These are phyloP conservation scores for Suillus americanus DNA, from an alignment of 768 basidiomycete species.

Conservation along the genomic window DNA sequence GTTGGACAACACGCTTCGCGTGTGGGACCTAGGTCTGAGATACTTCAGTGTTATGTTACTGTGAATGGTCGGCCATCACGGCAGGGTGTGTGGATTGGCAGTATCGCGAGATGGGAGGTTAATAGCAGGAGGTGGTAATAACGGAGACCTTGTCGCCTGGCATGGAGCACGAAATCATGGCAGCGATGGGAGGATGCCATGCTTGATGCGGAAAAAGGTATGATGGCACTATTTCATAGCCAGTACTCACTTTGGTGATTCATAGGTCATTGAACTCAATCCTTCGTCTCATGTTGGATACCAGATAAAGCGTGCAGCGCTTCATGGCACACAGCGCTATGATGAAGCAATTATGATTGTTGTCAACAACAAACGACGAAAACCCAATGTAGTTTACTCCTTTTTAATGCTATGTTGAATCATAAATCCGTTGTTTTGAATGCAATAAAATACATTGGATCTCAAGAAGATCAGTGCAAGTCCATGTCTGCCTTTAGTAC, in stretches of 20 bases:
- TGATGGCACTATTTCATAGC: background rate
- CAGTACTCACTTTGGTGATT: background rate
- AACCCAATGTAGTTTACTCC: background rate
- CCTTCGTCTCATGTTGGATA: background rate
- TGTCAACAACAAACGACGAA: background rate
- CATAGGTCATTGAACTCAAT: background rate
- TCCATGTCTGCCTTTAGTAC: background rate
- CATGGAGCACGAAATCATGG: background rate
- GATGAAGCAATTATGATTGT: background rate
- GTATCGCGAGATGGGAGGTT: background rate
- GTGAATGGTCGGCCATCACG: background rate
- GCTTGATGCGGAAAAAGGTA: background rate
- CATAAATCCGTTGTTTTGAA: background rate
- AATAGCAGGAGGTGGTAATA: background rate
- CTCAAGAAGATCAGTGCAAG: background rate
- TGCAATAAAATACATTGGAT: background rate
- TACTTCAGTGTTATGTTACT: background rate
- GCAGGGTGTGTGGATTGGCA: background rate
- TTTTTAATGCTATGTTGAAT: background rate
- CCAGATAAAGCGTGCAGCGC: background rate
- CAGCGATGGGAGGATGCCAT: background rate
- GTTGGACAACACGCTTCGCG: background rate
- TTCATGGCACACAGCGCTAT: background rate
- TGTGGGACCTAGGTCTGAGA: background rate
- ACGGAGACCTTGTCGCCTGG: background rate